Base-by-base conservation (phyloP, 352 stramenopile genomes). In the Blastocystis sp. region DNA sequence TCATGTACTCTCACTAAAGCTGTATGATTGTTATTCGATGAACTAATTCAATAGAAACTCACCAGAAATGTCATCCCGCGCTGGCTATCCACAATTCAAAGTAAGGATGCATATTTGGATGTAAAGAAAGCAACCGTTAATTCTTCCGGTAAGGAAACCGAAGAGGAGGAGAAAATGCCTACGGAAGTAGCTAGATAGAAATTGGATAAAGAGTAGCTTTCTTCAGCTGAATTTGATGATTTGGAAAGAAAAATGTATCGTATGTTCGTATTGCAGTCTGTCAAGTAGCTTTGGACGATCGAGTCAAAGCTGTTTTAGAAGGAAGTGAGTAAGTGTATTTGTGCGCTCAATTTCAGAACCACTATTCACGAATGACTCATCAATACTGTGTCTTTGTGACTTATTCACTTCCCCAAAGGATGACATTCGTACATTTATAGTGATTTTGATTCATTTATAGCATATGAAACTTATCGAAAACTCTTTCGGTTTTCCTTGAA, bases 181-280 rank as follows among this genome's bases (percentile, higher is more conserved):
- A 48, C 40, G 2, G 40, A 48, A 48, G 40, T 48, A 48, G 40
- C 9, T 48, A 2, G 9, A 2, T 9, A 48, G 9, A 48, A 9
- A 48, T 48, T 48, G 40, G 40, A 48, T 48, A 48, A 48, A 9
- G 3, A 5, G 5, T 62, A 62, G 56, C 19, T 62, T 62, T 62
- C 56, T 62, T 33, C 56, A 7, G 56, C 56, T 3, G 56, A n/a
- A 33, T 6, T 57, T 33, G 33, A 33, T 58, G 73, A 84, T 37
- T 44, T 54, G 56, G 73, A 68, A 51, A 64, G 66, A 27, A 78
- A 78, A 51, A 33, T 59, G 33, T 84, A 84, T 42, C 42, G 73
- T 84, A 84, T 22, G 44, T 33, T 30, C 1, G 1, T n/a, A 6
- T 3, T 53, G n/a, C 3, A 30, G 13, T 42, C 19, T 51, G 11